phyloP scores from a whole-genome alignment of 169 alveolate species.

The Plasmodium billcollinsi region DNA sequence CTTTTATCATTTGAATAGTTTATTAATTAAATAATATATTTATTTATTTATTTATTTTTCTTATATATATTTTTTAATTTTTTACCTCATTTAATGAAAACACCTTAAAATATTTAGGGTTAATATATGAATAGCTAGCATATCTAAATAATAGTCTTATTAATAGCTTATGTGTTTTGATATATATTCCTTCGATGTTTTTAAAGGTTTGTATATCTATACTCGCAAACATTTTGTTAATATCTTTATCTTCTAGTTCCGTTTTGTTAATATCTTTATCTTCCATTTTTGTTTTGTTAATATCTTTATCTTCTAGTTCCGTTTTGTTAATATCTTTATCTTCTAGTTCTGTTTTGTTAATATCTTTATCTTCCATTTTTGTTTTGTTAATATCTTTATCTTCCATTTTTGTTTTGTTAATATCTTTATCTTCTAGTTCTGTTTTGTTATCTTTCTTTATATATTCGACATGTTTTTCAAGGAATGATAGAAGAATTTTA shows the following conservation, averaged over 20 bases:
- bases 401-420: no score
- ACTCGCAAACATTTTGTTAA: conserved; percentile 4
- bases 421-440: neutral
- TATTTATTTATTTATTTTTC: neutral
- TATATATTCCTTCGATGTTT: conserved; percentile 37
- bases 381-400: no score
- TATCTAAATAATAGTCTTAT: conserved; percentile 47
- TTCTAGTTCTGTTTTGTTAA: no score
- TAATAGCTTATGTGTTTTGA: conserved; percentile 39
- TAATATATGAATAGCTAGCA: conserved; percentile 15
- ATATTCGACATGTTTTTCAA: conserved; percentile 33
- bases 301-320: no score
- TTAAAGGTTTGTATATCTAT: conserved; percentile 38
- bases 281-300: no score
- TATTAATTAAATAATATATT: no score
- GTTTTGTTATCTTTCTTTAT: neutral
- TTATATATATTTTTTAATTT: neutral
- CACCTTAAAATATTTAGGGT: conserved; percentile 18
- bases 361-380: no score
- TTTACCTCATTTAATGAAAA: conserved; percentile 37
- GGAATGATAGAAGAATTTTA: conserved; percentile 16
- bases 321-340: no score
- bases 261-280: no score
- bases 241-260: no score
- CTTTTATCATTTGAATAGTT: neutral